phyloP scores from a whole-genome alignment of 768 basidiomycete species.

The Tulasnella sp. region DNA sequence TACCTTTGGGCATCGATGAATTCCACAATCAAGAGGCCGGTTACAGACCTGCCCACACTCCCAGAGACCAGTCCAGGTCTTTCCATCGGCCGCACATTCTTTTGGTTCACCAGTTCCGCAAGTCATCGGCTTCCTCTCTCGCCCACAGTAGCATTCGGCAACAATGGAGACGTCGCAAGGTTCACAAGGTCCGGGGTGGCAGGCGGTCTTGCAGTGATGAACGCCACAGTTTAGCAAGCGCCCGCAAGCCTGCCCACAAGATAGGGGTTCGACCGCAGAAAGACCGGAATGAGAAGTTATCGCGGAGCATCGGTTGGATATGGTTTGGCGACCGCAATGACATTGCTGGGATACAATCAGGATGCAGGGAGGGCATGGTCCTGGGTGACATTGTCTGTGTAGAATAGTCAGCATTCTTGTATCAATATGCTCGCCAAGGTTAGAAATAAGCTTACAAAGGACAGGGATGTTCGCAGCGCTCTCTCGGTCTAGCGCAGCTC shows the following conservation, averaged over 20 bases:
- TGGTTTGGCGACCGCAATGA: constrained; percentile 62
- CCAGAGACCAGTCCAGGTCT: constrained; percentile 63
- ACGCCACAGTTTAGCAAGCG: constrained; percentile 37
- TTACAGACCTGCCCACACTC: constrained; percentile 60
- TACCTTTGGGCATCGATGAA: constrained; percentile 64
- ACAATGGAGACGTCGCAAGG: constrained; percentile 56
- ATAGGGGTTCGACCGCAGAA: constrained; percentile 40
- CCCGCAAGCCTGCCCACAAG: constrained; percentile 54
- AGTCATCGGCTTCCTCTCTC: constrained; percentile 50
- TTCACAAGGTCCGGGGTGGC: constrained; percentile 74
- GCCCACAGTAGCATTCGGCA: constrained; percentile 78
- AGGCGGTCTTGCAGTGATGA: constrained; percentile 65
- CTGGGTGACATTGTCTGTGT: constrained; percentile 71
- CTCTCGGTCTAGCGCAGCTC: constrained; percentile 37
- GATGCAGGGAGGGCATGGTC: constrained; percentile 92
- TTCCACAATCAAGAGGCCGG: constrained; percentile 68
- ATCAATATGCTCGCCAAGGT: background rate
- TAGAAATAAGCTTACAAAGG: constrained; percentile 45
- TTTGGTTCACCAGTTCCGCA: constrained; percentile 64
- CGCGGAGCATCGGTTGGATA: constrained; percentile 58
- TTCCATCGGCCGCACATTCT: constrained; percentile 41
- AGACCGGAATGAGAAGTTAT: constrained; percentile 35
- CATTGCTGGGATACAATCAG: constrained; percentile 74
- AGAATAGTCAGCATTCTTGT: background rate
- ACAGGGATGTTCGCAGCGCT: constrained; percentile 73